Evolutionary conservation across 306 rosid species (phyloP).

Genomic region (Vigna angularis): DNA sequence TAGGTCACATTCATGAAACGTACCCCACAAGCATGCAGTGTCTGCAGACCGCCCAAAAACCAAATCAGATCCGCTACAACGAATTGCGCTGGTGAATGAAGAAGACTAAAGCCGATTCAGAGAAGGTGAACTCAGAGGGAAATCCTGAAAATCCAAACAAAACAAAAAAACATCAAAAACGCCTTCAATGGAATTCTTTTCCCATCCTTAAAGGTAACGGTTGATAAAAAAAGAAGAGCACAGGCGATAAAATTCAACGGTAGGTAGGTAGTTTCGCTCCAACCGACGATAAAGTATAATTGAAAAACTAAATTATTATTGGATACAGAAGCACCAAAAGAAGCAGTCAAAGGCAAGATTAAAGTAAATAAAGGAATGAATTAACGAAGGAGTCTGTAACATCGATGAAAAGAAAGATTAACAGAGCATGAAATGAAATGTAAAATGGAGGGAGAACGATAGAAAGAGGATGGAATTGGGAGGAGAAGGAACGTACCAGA

Average conservation of each 20-base stretch:
- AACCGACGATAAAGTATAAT: background rate
- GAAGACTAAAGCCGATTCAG: background rate
- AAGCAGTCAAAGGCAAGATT: background rate
- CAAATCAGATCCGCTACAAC: background rate
- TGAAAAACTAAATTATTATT: background rate
- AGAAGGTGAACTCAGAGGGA: background rate
- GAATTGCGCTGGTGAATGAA: background rate
- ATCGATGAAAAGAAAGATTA: background rate
- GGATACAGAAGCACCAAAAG: background rate
- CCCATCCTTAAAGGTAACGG: too few relatives aligned
- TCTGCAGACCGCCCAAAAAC: conserved; percentile 40
- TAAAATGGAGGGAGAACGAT: background rate
- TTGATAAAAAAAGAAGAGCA: conserved; percentile 17
- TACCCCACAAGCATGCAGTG: conserved; percentile 59
- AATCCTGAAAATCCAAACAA: background rate
- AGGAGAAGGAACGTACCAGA: conserved; percentile 29
- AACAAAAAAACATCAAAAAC: too few relatives aligned
- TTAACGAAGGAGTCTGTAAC: background rate
- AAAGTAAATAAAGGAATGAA: background rate
- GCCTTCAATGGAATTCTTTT: background rate
- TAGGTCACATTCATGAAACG: conserved; percentile 46
- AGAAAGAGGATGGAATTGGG: background rate
- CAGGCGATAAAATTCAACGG: conserved; percentile 10
- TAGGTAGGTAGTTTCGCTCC: background rate
- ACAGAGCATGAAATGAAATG: background rate